Evolutionary conservation across 495 filamentous ascomycete species (phyloP).

Genomic region (Hyaloscypha bicolor): DNA sequence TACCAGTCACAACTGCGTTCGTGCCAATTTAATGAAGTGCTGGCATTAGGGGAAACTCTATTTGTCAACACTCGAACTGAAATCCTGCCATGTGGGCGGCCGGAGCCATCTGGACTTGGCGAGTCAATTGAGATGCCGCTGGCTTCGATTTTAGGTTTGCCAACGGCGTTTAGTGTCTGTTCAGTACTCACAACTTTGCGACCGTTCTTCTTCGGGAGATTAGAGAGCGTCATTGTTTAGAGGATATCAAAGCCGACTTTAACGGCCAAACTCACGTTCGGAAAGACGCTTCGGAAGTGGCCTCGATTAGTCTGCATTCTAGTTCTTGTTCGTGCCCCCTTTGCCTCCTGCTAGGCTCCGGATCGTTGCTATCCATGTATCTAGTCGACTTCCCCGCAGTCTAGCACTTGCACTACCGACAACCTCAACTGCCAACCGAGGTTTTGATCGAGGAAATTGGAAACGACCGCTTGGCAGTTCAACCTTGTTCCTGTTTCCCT

Average conservation of each 20-base stretch:
- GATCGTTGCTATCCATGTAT: not conserved
- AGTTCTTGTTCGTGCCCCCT: not conserved
- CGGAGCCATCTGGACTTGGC: not conserved
- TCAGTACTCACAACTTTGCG: too few species aligned
- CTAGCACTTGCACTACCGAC: not conserved
- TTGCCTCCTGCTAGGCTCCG: not conserved
- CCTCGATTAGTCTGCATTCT: not conserved
- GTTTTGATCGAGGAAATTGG: not conserved
- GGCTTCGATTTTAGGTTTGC: too few species aligned
- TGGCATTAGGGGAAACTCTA: not conserved
- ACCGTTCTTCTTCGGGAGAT: too few species aligned
- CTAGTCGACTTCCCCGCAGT: not conserved
- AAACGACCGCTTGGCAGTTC: not conserved
- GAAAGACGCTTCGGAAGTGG: too few species aligned
- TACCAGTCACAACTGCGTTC: too few species aligned
- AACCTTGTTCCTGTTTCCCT: slow-evolving; percentile 4
- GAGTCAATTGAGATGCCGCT: not conserved
- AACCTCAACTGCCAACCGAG: not conserved
- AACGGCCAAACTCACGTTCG: too few species aligned
- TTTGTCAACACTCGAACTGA: not conserved
- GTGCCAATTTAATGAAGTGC: too few species aligned
- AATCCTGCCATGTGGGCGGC: not conserved
- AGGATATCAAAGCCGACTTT: too few species aligned
- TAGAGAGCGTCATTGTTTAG: too few species aligned
- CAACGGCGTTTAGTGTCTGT: too few species aligned